These are phyloP conservation scores for Allium cepa DNA, from an alignment of 106 monocot species.

Conservation along the genomic window DNA sequence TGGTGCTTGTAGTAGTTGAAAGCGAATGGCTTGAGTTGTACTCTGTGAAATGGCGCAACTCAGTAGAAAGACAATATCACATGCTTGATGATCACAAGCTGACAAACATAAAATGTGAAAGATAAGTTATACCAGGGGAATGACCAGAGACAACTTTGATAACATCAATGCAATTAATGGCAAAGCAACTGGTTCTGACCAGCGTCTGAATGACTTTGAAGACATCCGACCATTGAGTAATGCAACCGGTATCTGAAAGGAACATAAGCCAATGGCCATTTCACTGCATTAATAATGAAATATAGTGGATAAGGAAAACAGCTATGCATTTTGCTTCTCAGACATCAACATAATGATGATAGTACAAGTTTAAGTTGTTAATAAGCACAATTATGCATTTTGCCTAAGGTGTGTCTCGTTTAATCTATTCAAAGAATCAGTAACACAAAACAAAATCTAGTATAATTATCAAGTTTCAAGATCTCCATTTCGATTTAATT, in stretches of 20 bases:
- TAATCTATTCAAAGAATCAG: no score
- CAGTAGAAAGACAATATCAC: no score
- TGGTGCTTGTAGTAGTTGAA: slow-evolving; percentile 72
- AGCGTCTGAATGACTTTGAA: slow-evolving; percentile 66
- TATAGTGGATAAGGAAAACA: slow-evolving; percentile 2
- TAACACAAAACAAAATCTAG: no score
- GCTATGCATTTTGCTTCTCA: no score
- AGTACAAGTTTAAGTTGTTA: no score
- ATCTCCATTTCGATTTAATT: no score
- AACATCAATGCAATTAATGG: slow-evolving; percentile 82
- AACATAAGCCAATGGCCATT: slow-evolving; percentile 5
- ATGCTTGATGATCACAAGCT: no score
- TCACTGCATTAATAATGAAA: slow-evolving; percentile 2
- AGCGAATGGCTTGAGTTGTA: slow-evolving; percentile 69
- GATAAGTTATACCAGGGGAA: slow-evolving; percentile 58
- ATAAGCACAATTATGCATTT: no score
- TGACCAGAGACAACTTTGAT: slow-evolving; percentile 79
- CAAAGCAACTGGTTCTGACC: slow-evolving; percentile 52
- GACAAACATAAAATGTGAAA: no score
- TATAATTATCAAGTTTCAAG: no score
- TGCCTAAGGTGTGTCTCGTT: no score
- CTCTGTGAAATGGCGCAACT: slow-evolving; percentile 37
- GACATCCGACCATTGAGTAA: slow-evolving; percentile 92
- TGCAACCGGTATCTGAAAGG: slow-evolving; percentile 59
- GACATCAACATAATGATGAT: no score